Evolutionary conservation across 345 rosid species (phyloP).

Genomic region (Hibiscus trionum): DNA sequence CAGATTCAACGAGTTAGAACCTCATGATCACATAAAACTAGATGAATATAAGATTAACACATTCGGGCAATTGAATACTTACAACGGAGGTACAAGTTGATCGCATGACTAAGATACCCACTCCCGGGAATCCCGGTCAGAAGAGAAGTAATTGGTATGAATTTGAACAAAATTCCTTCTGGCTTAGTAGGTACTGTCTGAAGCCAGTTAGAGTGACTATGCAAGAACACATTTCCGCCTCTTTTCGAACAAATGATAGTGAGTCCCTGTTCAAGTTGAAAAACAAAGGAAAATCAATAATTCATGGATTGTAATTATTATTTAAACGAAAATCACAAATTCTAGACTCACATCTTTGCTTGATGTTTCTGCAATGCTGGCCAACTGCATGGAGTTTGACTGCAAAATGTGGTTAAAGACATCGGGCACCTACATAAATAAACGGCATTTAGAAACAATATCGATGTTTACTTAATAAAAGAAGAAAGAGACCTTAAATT

Average conservation of each 20-base stretch:
- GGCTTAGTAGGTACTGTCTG: conserved; percentile 61
- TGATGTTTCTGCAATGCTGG: conserved; percentile 47
- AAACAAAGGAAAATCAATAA: neutral
- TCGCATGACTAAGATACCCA: conserved; percentile 68
- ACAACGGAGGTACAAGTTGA: conserved; percentile 67
- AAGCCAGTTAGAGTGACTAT: conserved; percentile 56
- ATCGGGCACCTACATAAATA: neutral
- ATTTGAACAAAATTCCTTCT: conserved; percentile 59
- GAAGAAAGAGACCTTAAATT: neutral
- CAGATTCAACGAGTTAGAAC: neutral
- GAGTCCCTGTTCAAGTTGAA: conserved; percentile 43
- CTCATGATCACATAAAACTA: neutral
- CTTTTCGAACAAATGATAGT: conserved; percentile 34
- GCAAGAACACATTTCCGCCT: conserved; percentile 19
- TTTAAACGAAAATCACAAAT: neutral
- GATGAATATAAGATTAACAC: neutral
- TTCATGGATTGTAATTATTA: neutral
- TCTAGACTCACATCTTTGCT: conserved; percentile 34
- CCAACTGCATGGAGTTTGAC: neutral
- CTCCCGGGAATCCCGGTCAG: conserved; percentile 63
- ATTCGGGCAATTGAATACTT: conserved; percentile 22
- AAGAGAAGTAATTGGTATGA: conserved; percentile 64
- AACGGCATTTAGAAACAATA: neutral
- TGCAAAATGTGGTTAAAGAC: neutral
- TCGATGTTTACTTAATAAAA: neutral